These are phyloP conservation scores for Aspergillus sp. DNA, from an alignment of 2,329 filamentous ascomycete genomes.

Conservation along the genomic window DNA sequence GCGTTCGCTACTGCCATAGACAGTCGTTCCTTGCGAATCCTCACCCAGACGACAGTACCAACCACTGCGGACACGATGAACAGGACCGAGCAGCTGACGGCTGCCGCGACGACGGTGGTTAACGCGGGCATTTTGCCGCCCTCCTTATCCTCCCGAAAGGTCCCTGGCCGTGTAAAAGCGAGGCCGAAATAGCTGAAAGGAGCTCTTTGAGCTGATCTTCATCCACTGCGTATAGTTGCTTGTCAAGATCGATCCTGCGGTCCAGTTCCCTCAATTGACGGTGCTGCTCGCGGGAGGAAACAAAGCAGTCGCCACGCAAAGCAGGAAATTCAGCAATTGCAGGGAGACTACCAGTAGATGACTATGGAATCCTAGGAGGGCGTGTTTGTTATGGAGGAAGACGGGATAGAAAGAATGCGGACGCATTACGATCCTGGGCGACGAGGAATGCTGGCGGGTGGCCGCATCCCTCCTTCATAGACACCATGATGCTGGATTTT, in stretches of 20 bases:
- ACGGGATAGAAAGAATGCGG: not conserved
- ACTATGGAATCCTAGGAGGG: not conserved
- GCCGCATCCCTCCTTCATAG: too few relatives aligned
- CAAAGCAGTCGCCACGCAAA: not conserved
- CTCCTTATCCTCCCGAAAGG: too few relatives aligned
- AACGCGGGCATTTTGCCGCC: constrained; percentile 22
- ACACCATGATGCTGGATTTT: too few relatives aligned
- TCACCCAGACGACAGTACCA: constrained; percentile 29
- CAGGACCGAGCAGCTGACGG: constrained; percentile 28
- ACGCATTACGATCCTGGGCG: too few relatives aligned
- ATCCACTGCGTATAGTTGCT: not conserved
- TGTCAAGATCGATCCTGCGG: too few relatives aligned
- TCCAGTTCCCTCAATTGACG: not conserved
- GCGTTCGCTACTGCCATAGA: constrained; percentile 20
- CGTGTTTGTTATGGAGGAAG: not conserved
- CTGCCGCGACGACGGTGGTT: constrained; percentile 29
- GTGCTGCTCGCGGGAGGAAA: not conserved
- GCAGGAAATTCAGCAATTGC: not conserved
- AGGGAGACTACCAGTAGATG: not conserved
- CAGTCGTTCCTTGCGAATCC: constrained; percentile 29
- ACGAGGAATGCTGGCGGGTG: too few relatives aligned
- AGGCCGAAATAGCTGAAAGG: too few relatives aligned
- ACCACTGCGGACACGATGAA: constrained; percentile 29
- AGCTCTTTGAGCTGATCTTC: not conserved
- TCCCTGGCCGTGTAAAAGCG: too few relatives aligned